Base-by-base conservation (phyloP, 192 early-diverging fungal species). In the Umbelopsis ramanniana region DNA sequence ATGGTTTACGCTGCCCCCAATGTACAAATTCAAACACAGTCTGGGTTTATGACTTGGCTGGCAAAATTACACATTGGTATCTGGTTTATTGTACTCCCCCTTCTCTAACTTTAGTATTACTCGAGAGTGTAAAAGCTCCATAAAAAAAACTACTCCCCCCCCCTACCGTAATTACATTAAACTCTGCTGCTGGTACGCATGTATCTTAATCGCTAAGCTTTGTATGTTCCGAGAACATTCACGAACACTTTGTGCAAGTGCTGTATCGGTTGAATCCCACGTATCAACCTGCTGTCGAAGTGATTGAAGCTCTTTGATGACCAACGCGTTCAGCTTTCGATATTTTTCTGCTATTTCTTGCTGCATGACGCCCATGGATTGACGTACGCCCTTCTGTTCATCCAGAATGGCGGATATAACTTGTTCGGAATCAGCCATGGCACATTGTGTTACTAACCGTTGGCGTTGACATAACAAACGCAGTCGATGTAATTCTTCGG, bases 401-500 rank as follows among this genome's bases (percentile, higher is more conserved):
- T 63, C 57, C 26, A 63, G 37, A 7, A 63, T 37, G 8, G 26
- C 12, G 19, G 26, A 29, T 14, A 63, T 37, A 9, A 63, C 17
- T 19, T 17, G 23, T 35, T 63, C 57, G 4, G 57, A 35, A 6
- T 63, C 57, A 2, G 17, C 33, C 57, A 63, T 63, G 11, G 29
- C 26, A n/a, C 26, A 63, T 37, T 63, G 29, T 19, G 57, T 35
- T 3, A 26, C 57, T n/a, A 63, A 6, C 11, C 57, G 57, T 35
- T 63, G 26, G 17, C 33, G 57, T 37, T 63, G 57, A 63, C 33
- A 63, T 19, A 63, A 19, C 35, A 35, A 29, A 19, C 29, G 26
- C 57, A 63, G 4, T 63, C 57, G 57, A 19, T 63, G 23, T 33
- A 63, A 63, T 33, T 63, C 57, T 63, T 63, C 24, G 29, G 14